These are phyloP conservation scores for Diplocarpon rosae DNA, from an alignment of 2,329 filamentous ascomycete genomes.

Conservation along the genomic window DNA sequence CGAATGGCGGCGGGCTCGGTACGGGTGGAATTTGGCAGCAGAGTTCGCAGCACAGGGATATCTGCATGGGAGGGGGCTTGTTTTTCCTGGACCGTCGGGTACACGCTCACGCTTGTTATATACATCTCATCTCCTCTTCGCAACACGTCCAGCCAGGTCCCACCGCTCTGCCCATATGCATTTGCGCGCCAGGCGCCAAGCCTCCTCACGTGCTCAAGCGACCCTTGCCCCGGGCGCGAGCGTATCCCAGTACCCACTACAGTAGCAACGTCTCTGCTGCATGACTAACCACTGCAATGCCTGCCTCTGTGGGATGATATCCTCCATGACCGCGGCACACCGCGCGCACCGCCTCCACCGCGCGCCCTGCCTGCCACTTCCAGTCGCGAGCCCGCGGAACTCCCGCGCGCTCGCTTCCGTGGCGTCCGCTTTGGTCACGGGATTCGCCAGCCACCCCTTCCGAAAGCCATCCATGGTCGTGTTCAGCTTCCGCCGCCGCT, in stretches of 20 bases:
- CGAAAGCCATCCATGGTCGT: slow-evolving; percentile 26
- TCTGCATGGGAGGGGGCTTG: too few species aligned
- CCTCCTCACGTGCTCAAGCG: slow-evolving; percentile 11
- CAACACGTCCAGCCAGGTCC: too few species aligned
- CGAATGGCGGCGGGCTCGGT: too few species aligned
- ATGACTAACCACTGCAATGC: slow-evolving; percentile 27
- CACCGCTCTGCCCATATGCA: too few species aligned
- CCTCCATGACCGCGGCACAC: slow-evolving; percentile 28
- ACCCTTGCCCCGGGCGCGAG: slow-evolving; percentile 20
- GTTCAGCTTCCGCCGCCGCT: slow-evolving; percentile 11
- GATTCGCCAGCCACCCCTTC: slow-evolving; percentile 23
- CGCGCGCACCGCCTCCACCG: slow-evolving; percentile 27
- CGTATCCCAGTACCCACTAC: slow-evolving; percentile 27
- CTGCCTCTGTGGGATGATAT: slow-evolving; percentile 22
- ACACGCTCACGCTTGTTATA: too few species aligned
- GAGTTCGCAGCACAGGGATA: too few species aligned
- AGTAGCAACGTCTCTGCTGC: slow-evolving; percentile 28
- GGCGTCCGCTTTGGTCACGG: slow-evolving; percentile 2
- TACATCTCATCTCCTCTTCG: too few species aligned
- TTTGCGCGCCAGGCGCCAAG: too few species aligned
- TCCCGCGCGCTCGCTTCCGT: not conserved
- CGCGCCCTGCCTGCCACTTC: slow-evolving; percentile 6
- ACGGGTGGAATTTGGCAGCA: too few species aligned
- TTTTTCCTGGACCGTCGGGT: too few species aligned
- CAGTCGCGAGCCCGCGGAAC: slow-evolving; percentile 1